Evolutionary conservation across 768 basidiomycete genomes (phyloP).

Genomic region (Auriscalpium microsporum): DNA sequence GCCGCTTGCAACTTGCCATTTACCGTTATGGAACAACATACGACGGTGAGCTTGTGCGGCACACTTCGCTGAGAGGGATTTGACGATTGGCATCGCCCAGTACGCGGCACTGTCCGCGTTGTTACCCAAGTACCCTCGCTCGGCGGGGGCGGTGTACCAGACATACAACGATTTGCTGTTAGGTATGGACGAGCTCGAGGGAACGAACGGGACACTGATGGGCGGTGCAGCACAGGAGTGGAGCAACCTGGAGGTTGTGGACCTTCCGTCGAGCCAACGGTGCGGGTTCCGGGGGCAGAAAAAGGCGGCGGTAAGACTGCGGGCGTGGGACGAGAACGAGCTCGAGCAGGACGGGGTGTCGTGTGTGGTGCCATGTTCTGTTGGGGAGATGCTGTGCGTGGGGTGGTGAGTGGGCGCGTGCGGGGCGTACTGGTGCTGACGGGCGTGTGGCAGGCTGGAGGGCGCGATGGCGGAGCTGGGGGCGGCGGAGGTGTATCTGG

Average conservation of each 20-base stretch:
- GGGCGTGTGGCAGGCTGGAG: neutral
- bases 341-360: neutral
- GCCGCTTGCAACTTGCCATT: too few relatives aligned
- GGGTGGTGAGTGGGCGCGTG: constrained; percentile 7
- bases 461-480: constrained; percentile 5
- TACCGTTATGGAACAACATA: too few relatives aligned
- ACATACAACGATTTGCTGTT: constrained; percentile 13
- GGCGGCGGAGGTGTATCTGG: constrained; percentile 5
- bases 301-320: constrained; percentile 5
- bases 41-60: too few relatives aligned
- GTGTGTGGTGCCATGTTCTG: constrained; percentile 4
- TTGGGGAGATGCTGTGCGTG: constrained; percentile 6
- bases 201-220: neutral
- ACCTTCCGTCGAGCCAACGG: constrained; percentile 10
- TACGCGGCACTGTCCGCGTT: constrained; percentile 1
- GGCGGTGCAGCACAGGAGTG: constrained; percentile 6
- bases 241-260: constrained; percentile 7
- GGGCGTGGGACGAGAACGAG: neutral
- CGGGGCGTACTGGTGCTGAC: neutral
- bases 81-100: neutral
- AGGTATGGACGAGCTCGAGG: neutral
- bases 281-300: constrained; percentile 9
- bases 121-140: constrained; percentile 2
- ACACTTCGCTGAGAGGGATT: neutral
- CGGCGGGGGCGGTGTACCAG: constrained; percentile 8